Percentiles rank a stretch among this genome's conserved stretches.
Conservation (phyloP, 2,329 filamentous ascomycete species). For the Trichoderma sp. region DNA sequence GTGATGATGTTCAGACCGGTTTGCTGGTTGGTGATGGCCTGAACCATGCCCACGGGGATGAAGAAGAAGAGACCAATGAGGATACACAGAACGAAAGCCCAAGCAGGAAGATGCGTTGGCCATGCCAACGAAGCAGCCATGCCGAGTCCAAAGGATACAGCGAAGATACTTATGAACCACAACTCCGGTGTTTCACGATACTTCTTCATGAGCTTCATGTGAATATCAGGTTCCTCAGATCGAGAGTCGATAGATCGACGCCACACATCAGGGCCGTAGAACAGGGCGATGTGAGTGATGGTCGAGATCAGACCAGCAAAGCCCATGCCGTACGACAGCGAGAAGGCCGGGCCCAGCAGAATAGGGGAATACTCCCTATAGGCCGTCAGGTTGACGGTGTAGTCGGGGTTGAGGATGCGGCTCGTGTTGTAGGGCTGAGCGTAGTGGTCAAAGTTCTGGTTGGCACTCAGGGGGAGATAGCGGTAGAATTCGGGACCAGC, state of each 20-base stretch:
- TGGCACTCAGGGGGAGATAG: slow-evolving; percentile 60
- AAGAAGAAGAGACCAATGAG: slow-evolving; percentile 46
- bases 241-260: slow-evolving; percentile 38
- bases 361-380: slow-evolving; percentile 62
- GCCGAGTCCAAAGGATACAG: slow-evolving; percentile 54
- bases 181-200: slow-evolving; percentile 59
- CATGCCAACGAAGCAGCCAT: slow-evolving; percentile 41
- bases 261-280: slow-evolving; percentile 54
- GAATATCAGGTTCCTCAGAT: slow-evolving; percentile 53
- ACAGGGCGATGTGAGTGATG: slow-evolving; percentile 54
- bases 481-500: slow-evolving; percentile 54
- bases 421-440: slow-evolving; percentile 58
- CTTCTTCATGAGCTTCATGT: slow-evolving; percentile 57
- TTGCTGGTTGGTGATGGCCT: slow-evolving; percentile 54
- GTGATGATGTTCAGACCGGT: slow-evolving; percentile 53
- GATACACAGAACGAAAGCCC: slow-evolving; percentile 47
- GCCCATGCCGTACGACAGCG: slow-evolving; percentile 57
- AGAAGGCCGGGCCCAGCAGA: slow-evolving; percentile 57
- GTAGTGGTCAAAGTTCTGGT: slow-evolving; percentile 61
- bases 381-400: slow-evolving; percentile 56
- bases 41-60: slow-evolving; percentile 50
- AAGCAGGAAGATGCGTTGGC: slow-evolving; percentile 49
- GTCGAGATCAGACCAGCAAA: slow-evolving; percentile 60
- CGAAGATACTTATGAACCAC: slow-evolving; percentile 57
- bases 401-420: slow-evolving; percentile 55